A percentile compares a stretch with the other conserved stretches of the same genome.
Evolutionary conservation across 331 rosid genomes (phyloP).

Genomic region (Cydonia oblonga): DNA sequence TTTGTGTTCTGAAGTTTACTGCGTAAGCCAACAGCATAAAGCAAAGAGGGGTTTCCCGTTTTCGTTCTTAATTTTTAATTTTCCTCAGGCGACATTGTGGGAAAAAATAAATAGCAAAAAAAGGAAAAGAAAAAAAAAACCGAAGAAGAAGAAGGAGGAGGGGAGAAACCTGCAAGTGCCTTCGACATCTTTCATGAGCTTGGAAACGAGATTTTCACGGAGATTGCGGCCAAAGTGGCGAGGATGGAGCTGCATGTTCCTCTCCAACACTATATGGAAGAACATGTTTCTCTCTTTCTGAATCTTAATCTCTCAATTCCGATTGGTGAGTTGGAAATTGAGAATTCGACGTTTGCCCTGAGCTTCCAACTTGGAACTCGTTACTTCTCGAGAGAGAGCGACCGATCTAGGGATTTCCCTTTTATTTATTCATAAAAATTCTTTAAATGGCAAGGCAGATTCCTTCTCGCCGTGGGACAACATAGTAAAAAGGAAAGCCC

Average conservation of each 20-base stretch:
- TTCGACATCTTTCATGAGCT: constrained; percentile 99
- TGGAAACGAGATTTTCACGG: constrained; percentile 68
- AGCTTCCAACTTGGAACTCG: background rate
- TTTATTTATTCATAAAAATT: too few relatives aligned
- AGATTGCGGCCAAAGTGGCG: constrained; percentile 87
- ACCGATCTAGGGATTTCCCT: too few relatives aligned
- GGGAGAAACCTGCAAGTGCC: constrained; percentile 32
- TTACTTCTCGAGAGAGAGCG: too few relatives aligned
- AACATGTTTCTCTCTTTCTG: constrained; percentile 32
- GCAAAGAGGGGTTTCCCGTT: too few relatives aligned
- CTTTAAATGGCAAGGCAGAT: too few relatives aligned
- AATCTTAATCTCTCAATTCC: background rate
- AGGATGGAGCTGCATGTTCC: constrained; percentile 94
- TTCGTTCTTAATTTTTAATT: too few relatives aligned
- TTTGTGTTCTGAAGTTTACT: background rate
- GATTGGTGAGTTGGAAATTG: background rate
- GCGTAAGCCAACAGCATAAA: background rate
- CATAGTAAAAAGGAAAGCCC: background rate
- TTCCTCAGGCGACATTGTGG: too few relatives aligned
- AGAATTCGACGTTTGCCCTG: background rate
- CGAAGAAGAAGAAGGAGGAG: background rate
- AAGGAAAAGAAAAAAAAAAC: too few relatives aligned
- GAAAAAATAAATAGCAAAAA: too few relatives aligned
- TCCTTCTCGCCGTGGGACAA: background rate
- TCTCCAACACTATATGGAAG: constrained; percentile 83